Conservation (phyloP, 2,329 filamentous ascomycete genomes). For the Remersonia thermophila region DNA sequence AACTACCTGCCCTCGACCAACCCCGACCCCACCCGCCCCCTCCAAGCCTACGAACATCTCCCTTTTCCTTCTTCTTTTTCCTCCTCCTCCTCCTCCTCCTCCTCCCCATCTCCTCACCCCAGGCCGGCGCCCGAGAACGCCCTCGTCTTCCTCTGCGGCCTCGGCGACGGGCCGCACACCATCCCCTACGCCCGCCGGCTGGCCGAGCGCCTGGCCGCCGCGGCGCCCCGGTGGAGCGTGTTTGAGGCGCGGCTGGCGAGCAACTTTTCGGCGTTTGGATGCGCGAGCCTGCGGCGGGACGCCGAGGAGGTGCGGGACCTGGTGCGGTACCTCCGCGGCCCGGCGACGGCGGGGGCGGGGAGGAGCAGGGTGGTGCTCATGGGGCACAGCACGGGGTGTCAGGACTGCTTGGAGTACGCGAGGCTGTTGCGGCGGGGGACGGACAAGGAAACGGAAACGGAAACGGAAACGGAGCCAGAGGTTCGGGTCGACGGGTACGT, state of each 20-base stretch:
- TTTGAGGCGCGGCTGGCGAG: constrained; percentile 45
- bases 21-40: constrained; percentile 22
- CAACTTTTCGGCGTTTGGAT: constrained; percentile 41
- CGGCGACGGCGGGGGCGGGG: constrained; percentile 22
- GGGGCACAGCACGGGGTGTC: constrained; percentile 48
- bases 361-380: constrained; percentile 41
- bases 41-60: constrained; percentile 11
- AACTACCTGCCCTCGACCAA: constrained; percentile 1
- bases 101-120: too few relatives aligned
- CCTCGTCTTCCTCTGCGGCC: constrained; percentile 57
- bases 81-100: too few relatives aligned
- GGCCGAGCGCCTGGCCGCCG: constrained; percentile 29
- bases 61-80: too few relatives aligned
- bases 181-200: constrained; percentile 43
- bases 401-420: constrained; percentile 47
- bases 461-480: too few relatives aligned
- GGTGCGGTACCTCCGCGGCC: constrained; percentile 38
- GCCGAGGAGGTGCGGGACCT: constrained; percentile 41
- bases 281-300: constrained; percentile 37
- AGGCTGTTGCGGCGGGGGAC: constrained; percentile 19
- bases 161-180: constrained; percentile 57
- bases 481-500: constrained; percentile 66
- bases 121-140: constrained; percentile 46
- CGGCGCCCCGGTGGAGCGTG: constrained; percentile 32
- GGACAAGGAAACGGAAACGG: not conserved